Percentiles rank a stretch among this genome's conserved stretches.
These are phyloP conservation scores for Quercus tomentella DNA, from an alignment of 331 rosid species.

Conservation along the genomic window DNA sequence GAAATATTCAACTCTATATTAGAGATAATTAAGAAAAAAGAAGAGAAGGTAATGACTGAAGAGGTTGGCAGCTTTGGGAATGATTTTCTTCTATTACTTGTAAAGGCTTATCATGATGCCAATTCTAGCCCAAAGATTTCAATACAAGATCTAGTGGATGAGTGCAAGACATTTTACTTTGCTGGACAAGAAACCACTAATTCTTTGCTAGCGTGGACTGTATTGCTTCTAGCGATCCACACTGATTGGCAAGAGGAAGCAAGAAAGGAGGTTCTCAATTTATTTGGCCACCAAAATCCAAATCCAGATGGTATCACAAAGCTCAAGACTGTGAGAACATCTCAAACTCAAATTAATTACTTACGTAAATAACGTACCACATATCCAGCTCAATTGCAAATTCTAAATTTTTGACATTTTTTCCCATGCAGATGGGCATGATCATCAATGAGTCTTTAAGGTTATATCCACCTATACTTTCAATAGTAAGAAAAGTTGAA, in stretches of 20 bases:
- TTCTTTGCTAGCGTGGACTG: conserved; percentile 25
- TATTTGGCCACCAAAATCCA: conserved; percentile 3
- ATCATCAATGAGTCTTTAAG: conserved; percentile 27
- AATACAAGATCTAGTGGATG: conserved; percentile 23
- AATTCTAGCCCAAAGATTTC: conserved; percentile 11
- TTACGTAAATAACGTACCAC: too few relatives aligned
- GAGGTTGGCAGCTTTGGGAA: conserved; percentile 22
- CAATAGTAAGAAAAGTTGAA: neutral
- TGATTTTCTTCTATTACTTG: conserved; percentile 30
- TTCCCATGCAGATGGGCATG: conserved; percentile 26
- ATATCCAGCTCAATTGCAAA: too few relatives aligned
- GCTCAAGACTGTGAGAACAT: neutral
- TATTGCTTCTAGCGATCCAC: conserved; percentile 30
- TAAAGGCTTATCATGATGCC: conserved; percentile 25
- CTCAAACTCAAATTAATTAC: too few relatives aligned
- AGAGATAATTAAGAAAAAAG: conserved; percentile 14
- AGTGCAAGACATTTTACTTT: conserved; percentile 34
- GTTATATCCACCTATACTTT: neutral
- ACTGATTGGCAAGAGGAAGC: conserved; percentile 21
- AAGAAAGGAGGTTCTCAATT: conserved; percentile 1
- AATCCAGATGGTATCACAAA: neutral
- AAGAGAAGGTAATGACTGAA: conserved; percentile 7
- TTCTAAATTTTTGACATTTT: too few relatives aligned
- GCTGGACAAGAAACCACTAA: conserved; percentile 40
- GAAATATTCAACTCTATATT: neutral